Base-by-base conservation (phyloP, 371 early-diverging fungal genomes). In the Batkoa obscura region DNA sequence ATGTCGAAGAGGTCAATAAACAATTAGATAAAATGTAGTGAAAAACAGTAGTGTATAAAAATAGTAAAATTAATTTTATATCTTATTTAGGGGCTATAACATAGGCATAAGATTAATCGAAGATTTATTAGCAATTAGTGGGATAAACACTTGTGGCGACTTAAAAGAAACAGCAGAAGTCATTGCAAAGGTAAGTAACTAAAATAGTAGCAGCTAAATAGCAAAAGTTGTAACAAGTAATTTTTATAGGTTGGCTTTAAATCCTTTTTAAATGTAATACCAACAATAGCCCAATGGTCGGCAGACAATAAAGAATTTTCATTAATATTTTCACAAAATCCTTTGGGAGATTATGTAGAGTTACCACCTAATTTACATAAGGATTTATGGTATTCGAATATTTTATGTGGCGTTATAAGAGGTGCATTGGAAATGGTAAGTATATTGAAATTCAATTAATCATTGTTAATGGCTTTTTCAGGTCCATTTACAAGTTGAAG, bases 61-160 rank as follows among this genome's bases (percentile, higher is more conserved):
- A n/a, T n/a, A n/a, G n/a, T n/a, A n/a, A n/a, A 6, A 52, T 36
- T 52, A 52, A 3, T 33, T 31, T 31, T 35, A 31, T 31, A 50
- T 2, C 2, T 53, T 56, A 17, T 2, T 43, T 60, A 91, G 89
- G 88, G 98, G 98, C 6, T 93, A 94, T 67, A 94, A 91, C 64
- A 97, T 97, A 60, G 98, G 98, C 33, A 76, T 80, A 23, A 78
- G 96, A 12, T 68, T 97, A 62, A 90, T 95, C 61, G 98, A 97
- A 62, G 98, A 97, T 66, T 90, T 94, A 56, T 71, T 97, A 45
- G 90, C 96, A 2, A 74, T 88, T 60, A 79, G 93, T 0, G 73
- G 74, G 33, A 72, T 86, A 32, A 77, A 76, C 37, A 83, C 86
- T 49, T 97, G 98, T 68, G 66, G 75, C 15, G 91, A 90, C 61